These are phyloP conservation scores for Nemania sp. DNA, from an alignment of 2,329 filamentous ascomycete species.

Conservation along the genomic window DNA sequence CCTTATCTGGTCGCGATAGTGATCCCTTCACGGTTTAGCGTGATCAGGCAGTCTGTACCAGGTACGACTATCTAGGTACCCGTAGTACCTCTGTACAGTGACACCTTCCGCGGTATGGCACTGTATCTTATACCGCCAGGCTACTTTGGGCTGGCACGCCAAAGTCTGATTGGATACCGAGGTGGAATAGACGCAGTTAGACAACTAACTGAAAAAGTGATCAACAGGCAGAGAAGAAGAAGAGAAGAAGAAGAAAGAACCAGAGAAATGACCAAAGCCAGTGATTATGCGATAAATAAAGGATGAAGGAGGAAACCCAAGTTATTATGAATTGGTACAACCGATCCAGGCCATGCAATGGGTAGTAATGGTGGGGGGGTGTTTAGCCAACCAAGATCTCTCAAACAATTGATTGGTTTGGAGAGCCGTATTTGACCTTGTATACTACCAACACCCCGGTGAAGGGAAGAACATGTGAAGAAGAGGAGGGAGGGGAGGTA, in stretches of 20 bases:
- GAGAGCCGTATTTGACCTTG: too few relatives aligned
- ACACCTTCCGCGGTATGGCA: neutral
- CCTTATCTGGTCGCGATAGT: conserved; percentile 20
- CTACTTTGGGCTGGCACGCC: too few relatives aligned
- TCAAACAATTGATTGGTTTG: too few relatives aligned
- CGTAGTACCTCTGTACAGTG: conserved; percentile 1
- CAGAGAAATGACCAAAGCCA: neutral
- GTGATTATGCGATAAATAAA: too few relatives aligned
- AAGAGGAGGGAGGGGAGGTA: neutral
- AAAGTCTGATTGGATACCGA: conserved; percentile 18
- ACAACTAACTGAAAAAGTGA: neutral
- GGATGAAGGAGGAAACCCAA: too few relatives aligned
- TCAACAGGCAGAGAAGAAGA: neutral
- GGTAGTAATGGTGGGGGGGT: too few relatives aligned
- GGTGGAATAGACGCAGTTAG: conserved; percentile 1
- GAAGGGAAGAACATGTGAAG: neutral
- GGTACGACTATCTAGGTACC: too few relatives aligned
- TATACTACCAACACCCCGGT: too few relatives aligned
- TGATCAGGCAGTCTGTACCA: conserved; percentile 18
- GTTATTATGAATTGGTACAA: too few relatives aligned
- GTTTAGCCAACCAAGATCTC: too few relatives aligned
- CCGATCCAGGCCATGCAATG: too few relatives aligned
- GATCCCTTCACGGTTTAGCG: conserved; percentile 26
- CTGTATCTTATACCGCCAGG: neutral
- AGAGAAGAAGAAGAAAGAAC: neutral